A percentile compares a stretch with the other conserved stretches of the same genome.
Conservation (phyloP, 2,329 filamentous ascomycete species). For the Reticulascus tulasneorum region DNA sequence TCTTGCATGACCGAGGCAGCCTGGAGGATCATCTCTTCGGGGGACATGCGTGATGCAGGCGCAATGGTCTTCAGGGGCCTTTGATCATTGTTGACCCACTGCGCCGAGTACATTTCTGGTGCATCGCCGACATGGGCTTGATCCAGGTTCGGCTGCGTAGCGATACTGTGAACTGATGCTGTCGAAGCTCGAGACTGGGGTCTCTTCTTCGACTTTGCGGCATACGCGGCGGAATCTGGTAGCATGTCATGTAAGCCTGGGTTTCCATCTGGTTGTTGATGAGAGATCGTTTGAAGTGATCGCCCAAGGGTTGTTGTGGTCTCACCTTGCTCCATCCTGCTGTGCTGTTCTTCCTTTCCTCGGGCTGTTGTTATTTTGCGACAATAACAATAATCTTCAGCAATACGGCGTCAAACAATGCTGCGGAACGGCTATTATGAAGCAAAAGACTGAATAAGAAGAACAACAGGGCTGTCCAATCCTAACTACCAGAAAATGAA, state of each 20-base stretch:
- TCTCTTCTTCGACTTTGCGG: slow-evolving; percentile 41
- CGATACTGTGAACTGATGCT: slow-evolving; percentile 51
- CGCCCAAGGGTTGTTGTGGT: too few species aligned
- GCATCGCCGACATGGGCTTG: slow-evolving; percentile 39
- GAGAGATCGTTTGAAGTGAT: too few species aligned
- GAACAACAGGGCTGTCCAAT: too few species aligned
- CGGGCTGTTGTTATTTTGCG: slow-evolving; percentile 11
- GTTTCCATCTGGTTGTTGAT: slow-evolving; percentile 6
- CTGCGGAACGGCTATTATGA: too few species aligned
- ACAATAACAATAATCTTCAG: slow-evolving; percentile 14
- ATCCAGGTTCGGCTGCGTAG: slow-evolving; percentile 49
- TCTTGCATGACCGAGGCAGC: slow-evolving; percentile 48
- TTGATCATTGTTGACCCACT: slow-evolving; percentile 47
- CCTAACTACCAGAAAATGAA: too few species aligned
- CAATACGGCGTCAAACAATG: slow-evolving; percentile 9
- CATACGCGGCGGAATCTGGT: slow-evolving; percentile 28
- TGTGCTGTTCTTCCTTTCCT: too few species aligned
- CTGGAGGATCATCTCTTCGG: slow-evolving; percentile 58
- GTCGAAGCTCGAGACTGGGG: slow-evolving; percentile 53
- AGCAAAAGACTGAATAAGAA: too few species aligned
- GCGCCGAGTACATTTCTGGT: slow-evolving; percentile 40
- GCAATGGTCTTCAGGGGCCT: slow-evolving; percentile 39
- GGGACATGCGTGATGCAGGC: slow-evolving; percentile 42
- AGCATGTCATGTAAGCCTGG: too few species aligned
- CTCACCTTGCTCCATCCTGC: slow-evolving; percentile 34